Evolutionary conservation across 768 basidiomycete genomes (phyloP), one percentile per base, ranked within the genome.

Genomic region (Cystobasidium tubakii): DNA sequence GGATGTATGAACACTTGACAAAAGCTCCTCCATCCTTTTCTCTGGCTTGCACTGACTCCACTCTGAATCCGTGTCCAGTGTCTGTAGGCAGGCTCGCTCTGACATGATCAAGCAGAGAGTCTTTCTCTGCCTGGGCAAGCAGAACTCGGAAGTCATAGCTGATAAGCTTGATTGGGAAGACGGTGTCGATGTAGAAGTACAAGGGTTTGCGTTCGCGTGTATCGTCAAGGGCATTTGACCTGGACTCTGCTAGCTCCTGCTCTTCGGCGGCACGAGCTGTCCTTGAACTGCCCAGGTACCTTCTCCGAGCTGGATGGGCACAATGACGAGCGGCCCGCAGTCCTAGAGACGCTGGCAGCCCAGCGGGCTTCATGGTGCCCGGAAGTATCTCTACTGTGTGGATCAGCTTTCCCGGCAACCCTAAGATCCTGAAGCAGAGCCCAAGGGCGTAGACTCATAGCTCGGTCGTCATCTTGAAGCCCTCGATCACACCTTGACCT

Each of bases 21-120:
- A 91, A 92, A 19, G 90, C 88, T 3, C 92, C 92, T 1, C 92
- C 92, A 75, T 93, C 91, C 77, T 93, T 94, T 65, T 75, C 77
- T 36, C 80, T 73, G 1, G 81, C 87, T 66, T 90, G 84, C 4
- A 91, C 78, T 27, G 85, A 84, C 2, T 88, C 78, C n/a, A 91
- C 81, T 34, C 83, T 82, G 78, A 92, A 90, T 42, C 83, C 76
- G 87, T 85, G 0, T 84, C 78, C 34, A 7, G 81, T 76, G 15
- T 33, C 34, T 12, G 53, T 31, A 9, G 85, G 83, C 9, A 92
- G 82, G 39, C 86, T 83, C 0, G 78, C 77, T 19, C 81, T 78
- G 23, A 93, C 81, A 33, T 79, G 74, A 1, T 81, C 82, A 31
- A 90, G 82, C 0, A 91, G 82, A n/a, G 80, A 79, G 55, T 89